Percentiles rank a stretch among this genome's conserved stretches.
These are phyloP conservation scores for Podila epicladia DNA, from an alignment of 192 early-diverging fungal genomes.

Conservation along the genomic window DNA sequence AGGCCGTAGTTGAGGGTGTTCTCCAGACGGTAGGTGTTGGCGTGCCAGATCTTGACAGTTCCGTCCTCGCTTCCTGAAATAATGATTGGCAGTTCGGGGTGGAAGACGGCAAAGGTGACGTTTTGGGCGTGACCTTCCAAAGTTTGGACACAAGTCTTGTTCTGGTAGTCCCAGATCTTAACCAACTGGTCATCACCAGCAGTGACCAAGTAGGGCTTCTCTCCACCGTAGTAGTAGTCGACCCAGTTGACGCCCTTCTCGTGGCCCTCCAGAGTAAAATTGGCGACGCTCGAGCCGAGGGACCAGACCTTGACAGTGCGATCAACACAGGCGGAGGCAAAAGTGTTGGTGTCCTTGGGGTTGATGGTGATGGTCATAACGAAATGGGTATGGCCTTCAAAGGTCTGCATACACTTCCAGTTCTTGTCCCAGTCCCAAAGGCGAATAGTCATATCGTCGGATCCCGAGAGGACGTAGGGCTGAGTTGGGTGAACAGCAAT, in stretches of 20 bases:
- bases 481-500: constrained; percentile 98
- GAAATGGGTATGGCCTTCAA: constrained; percentile 98
- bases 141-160: constrained; percentile 99
- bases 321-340: constrained; percentile 97
- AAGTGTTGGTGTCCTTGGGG: constrained; percentile 99
- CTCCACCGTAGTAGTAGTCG: constrained; percentile 97
- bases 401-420: constrained; percentile 96
- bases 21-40: constrained; percentile 96
- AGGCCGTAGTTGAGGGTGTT: constrained; percentile 98
- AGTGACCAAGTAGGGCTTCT: constrained; percentile 97
- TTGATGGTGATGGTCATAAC: constrained; percentile 98
- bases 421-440: constrained; percentile 99
- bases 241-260: constrained; percentile 98
- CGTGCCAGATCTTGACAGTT: constrained; percentile 94
- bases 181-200: constrained; percentile 94
- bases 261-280: constrained; percentile 98
- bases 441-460: constrained; percentile 97
- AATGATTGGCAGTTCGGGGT: constrained; percentile 97
- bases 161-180: constrained; percentile 99
- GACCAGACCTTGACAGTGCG: constrained; percentile 98
- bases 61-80: constrained; percentile 96
- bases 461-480: constrained; percentile 91
- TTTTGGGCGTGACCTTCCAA: constrained; percentile 98
- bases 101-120: constrained; percentile 89
- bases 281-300: constrained; percentile 89